Base-by-base conservation (phyloP, 208 protist species). In the Acanthamoeba culbertsoni region DNA sequence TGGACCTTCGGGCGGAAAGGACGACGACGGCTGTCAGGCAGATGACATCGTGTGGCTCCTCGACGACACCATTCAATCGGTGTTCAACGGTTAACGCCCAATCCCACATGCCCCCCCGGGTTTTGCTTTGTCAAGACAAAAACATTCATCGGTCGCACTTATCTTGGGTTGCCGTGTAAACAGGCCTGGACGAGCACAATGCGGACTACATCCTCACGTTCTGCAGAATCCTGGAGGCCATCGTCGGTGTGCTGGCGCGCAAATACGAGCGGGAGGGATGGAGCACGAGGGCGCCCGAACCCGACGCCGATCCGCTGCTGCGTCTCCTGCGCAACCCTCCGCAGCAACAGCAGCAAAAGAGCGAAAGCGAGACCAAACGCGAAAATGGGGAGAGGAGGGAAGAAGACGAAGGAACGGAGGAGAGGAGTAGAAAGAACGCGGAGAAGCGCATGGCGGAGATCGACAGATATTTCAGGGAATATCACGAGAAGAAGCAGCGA, bases 1-100 rank as follows among this genome's bases (percentile, higher is more conserved):
- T 2, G 37, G 20, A 31, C 0, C 37, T 26, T 10, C 62, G 31
- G 31, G 65, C 35, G 65, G 65, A 28, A 63, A 23, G 55, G n/a
- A n/a, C 55, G 55, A 7, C 55, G 59, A 89, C 28, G 42, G 51
- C 28, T 20, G 20, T 5, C 48, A 62, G 40, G 45, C 51, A 4
- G 40, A 65, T n/a, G 79, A 89, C 51, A 89, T 89, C 20, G 79
- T 89, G 51, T 89, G 79, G 79, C 79, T 89, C 14, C 79, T 89
- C 5, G 79, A 89, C 18, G 79, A 89, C 31, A 89, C 79, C 4
- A 89, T 89, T 37, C 51, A 65, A 31, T 68, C 51, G 12, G 51
- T 89, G 20, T 89, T 89, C 51, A 89, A 89, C 55, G 79, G 71
- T 79, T n/a, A n/a, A 48, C 35, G n/a, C 59, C 31, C 14, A 12